These are phyloP conservation scores for Vickermania spadyakhi DNA, from an alignment of 208 protist genomes.

Conservation along the genomic window DNA sequence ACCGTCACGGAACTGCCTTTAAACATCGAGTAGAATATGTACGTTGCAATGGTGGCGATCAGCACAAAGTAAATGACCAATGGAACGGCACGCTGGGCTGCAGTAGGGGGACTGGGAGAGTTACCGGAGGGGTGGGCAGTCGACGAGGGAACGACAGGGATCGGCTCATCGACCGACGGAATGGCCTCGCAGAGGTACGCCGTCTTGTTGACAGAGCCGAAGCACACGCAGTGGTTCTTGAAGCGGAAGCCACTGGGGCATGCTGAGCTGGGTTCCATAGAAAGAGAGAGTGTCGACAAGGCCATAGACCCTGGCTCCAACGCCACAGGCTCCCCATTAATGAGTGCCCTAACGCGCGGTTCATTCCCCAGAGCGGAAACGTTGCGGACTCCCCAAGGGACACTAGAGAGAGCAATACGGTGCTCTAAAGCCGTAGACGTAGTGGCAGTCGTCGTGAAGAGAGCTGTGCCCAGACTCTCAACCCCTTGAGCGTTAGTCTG, in stretches of 20 bases:
- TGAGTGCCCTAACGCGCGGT: slow-evolving; percentile 14
- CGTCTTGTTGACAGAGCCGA: slow-evolving; percentile 14
- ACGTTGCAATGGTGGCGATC: slow-evolving; percentile 17
- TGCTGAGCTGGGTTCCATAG: slow-evolving; percentile 27
- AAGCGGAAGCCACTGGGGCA: slow-evolving; percentile 44
- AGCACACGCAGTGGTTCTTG: slow-evolving; percentile 11
- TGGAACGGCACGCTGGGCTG: neutral
- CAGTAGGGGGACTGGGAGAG: neutral
- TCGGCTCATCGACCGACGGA: neutral
- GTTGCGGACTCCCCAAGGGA: neutral
- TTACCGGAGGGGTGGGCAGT: neutral
- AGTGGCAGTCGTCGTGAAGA: slow-evolving; percentile 10
- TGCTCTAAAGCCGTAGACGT: slow-evolving; percentile 7
- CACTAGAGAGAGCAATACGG: neutral
- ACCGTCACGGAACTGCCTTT: slow-evolving; percentile 1
- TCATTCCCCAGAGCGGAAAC: neutral
- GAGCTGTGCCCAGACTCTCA: neutral
- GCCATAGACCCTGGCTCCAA: slow-evolving; percentile 21
- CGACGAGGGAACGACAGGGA: neutral
- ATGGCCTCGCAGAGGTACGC: slow-evolving; percentile 15
- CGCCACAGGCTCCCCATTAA: slow-evolving; percentile 29
- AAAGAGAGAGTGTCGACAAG: slow-evolving; percentile 40
- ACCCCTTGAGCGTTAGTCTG: slow-evolving; percentile 3
- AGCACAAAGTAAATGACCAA: slow-evolving; percentile 22
- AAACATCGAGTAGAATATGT: slow-evolving; percentile 20